Evolutionary conservation across 2,329 filamentous ascomycete species (phyloP), one percentile per base, ranked within the genome.

Genomic region (Grosmannia penicillata): DNA sequence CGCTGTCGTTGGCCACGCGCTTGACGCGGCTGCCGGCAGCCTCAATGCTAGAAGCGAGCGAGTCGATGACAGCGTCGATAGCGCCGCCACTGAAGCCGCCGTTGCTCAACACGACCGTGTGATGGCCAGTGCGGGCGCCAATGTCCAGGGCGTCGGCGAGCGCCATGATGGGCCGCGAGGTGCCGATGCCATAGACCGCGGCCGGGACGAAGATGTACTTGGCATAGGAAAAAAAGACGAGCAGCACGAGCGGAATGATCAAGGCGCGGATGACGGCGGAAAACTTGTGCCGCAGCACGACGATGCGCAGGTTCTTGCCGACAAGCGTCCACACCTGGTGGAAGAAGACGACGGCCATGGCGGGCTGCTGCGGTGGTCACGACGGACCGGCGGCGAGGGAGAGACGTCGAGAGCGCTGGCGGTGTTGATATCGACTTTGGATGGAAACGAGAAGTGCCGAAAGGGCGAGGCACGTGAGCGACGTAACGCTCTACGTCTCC

Each of bases 171-270:
- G 75, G 66, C 7, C 59, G 62, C 0, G 74, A 56, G 0, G 65
- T 53, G 32, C 78, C 81, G 46, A 94, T 75, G 32, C 87, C 87
- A 50, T 70, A 93, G 4, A 68, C 61, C 1, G 81, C 79, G 2
- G 82, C 79, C 1, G 84, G 79, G 4, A 87, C 72, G 50, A 93
- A 89, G 45, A 94, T 72, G 54, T 87, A 87, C 48, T 82, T 78
- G 14, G 84, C 79, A 55, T 81, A 89, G 38, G 64, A 71, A 43
- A 80, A 65, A 49, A 79, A 75, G 18, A 67, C 58, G 29, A 71
- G 66, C 37, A 80, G 57, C 32, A 69, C 51, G 24, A 79, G 56
- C 3, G 76, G 76, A 2, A 79, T 60, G 17, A 78, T 28, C 36
- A 80, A 66, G 6, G 73, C 69, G 48, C 73, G 70, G 44, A 74